These are phyloP conservation scores for Emergomyces pasteurianus DNA, from an alignment of 2,329 filamentous ascomycete species.

Conservation along the genomic window DNA sequence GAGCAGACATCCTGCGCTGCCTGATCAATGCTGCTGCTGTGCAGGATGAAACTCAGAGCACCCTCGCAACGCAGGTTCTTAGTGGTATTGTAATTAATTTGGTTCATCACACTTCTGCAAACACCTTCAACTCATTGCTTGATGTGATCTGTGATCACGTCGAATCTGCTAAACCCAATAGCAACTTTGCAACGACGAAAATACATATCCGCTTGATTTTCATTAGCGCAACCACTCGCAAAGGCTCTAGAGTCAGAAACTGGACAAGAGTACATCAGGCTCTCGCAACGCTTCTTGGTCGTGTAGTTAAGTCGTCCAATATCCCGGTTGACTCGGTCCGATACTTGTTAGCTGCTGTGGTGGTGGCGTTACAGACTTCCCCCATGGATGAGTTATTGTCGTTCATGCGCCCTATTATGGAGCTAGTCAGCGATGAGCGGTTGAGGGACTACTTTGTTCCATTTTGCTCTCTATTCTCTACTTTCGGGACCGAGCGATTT, in stretches of 20 bases:
- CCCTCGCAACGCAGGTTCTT: slow-evolving; percentile 47
- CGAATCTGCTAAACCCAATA: slow-evolving; percentile 21
- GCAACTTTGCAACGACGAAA: slow-evolving; percentile 23
- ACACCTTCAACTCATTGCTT: slow-evolving; percentile 60
- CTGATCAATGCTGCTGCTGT: slow-evolving; percentile 29
- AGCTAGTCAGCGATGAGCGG: slow-evolving; percentile 51
- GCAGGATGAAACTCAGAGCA: slow-evolving; percentile 18
- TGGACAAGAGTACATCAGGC: slow-evolving; percentile 57
- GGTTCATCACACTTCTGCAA: slow-evolving; percentile 66
- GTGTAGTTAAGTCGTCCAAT: slow-evolving; percentile 15
- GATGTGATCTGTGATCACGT: slow-evolving; percentile 47
- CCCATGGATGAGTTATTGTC: slow-evolving; percentile 70
- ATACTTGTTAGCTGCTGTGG: slow-evolving; percentile 35
- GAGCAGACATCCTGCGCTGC: slow-evolving; percentile 40
- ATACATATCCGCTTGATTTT: slow-evolving; percentile 35
- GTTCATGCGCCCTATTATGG: slow-evolving; percentile 52
- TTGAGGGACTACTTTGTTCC: slow-evolving; percentile 65
- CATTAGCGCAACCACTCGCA: slow-evolving; percentile 64
- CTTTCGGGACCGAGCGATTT: slow-evolving; percentile 63
- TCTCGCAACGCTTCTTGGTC: slow-evolving; percentile 42
- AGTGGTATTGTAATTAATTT: slow-evolving; percentile 67
- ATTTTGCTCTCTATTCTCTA: slow-evolving; percentile 72
- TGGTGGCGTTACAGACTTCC: slow-evolving; percentile 61
- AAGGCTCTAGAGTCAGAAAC: slow-evolving; percentile 58
- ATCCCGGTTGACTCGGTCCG: slow-evolving; percentile 18